These are phyloP conservation scores for Moesziomyces globuligerus DNA, from an alignment of 1,284 basidiomycete genomes.

Conservation along the genomic window DNA sequence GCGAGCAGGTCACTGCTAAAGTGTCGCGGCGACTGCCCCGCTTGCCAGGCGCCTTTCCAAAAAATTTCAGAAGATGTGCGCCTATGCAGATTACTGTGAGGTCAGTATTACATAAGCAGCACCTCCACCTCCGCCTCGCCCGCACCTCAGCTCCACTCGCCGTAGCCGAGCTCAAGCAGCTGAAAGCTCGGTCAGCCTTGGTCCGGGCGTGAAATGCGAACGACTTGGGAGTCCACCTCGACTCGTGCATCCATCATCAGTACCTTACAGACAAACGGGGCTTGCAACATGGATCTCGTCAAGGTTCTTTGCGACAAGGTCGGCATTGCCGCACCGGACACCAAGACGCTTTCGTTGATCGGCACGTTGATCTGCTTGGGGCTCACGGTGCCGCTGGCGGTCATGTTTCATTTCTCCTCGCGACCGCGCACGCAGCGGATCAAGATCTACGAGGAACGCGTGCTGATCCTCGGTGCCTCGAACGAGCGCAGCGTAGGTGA, in stretches of 20 bases:
- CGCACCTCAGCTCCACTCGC: background rate
- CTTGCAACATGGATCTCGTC: constrained; percentile 36
- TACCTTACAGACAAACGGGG: background rate
- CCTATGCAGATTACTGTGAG: background rate
- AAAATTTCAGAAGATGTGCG: constrained; percentile 15
- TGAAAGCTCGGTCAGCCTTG: background rate
- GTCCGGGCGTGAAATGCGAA: background rate
- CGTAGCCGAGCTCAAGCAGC: background rate
- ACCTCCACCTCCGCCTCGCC: constrained; percentile 12
- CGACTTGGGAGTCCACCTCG: no score
- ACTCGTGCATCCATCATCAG: background rate
- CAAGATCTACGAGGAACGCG: constrained; percentile 73
- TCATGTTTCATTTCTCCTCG: constrained; percentile 33
- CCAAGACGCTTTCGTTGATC: constrained; percentile 35
- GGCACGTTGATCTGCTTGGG: constrained; percentile 33
- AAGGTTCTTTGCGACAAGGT: constrained; percentile 10
- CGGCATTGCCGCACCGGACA: constrained; percentile 24
- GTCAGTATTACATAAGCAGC: constrained; percentile 25
- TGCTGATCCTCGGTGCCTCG: constrained; percentile 82
- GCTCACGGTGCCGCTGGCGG: constrained; percentile 15
- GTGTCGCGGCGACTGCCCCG: background rate
- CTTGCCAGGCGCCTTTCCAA: constrained; percentile 8
- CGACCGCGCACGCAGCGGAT: constrained; percentile 53
- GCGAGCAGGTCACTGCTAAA: no score
- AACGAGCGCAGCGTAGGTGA: constrained; percentile 78